phyloP scores from a whole-genome alignment of 1,284 basidiomycete species.

The Inonotus hispidus region DNA sequence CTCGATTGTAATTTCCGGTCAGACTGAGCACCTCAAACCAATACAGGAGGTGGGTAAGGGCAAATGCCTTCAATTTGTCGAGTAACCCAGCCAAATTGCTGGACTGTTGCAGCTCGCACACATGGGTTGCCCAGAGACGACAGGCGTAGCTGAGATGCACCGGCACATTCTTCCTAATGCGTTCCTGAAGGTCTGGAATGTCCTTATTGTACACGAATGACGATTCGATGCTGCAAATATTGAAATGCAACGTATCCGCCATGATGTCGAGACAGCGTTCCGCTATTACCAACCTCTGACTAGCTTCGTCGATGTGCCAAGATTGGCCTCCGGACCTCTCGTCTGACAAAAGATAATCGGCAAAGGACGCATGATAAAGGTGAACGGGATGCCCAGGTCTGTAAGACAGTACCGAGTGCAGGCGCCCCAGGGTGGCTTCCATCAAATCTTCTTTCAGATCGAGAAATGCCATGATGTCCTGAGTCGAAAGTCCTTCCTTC shows the following conservation, averaged over 20 bases:
- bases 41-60: constrained; percentile 21
- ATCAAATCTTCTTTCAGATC: not conserved
- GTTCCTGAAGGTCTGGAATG: not conserved
- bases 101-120: not conserved
- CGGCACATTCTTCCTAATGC: not conserved
- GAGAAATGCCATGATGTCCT: too few species aligned
- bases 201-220: constrained; percentile 1
- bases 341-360: not conserved
- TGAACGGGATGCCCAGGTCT: not conserved
- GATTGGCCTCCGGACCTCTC: not conserved
- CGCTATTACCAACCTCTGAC: not conserved
- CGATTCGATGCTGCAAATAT: constrained; percentile 5
- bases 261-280: not conserved
- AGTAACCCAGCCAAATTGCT: not conserved
- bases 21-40: constrained; percentile 30
- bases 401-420: not conserved
- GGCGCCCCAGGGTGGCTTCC: not conserved
- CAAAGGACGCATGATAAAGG: not conserved
- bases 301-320: not conserved
- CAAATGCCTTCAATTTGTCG: constrained; percentile 15
- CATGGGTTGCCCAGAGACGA: not conserved
- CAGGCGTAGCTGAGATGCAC: not conserved
- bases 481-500: not conserved
- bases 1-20: not conserved
- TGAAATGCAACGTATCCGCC: not conserved